Percentiles rank a stretch among this genome's conserved stretches.
Conservation (phyloP, 352 stramenopile genomes). For the Pythium oligandrum region DNA sequence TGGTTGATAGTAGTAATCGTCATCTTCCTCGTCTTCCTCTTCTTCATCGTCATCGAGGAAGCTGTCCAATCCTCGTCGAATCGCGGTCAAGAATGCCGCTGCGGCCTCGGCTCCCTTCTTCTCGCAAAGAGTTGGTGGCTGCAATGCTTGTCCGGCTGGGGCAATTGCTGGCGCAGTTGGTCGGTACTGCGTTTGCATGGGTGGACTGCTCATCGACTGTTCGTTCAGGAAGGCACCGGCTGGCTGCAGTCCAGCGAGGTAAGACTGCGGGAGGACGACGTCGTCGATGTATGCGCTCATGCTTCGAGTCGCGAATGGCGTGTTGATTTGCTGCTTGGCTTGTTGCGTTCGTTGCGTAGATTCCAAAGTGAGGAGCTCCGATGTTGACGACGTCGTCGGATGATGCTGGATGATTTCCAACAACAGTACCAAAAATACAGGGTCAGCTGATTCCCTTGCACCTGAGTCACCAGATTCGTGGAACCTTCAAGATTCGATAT, state of each 20-base stretch:
- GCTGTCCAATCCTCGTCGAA: constrained; percentile 13
- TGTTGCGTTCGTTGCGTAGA: too few relatives aligned
- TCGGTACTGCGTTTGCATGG: constrained; percentile 2
- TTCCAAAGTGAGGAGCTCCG: too few relatives aligned
- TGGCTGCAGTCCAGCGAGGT: constrained; percentile 11
- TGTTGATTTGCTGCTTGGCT: not conserved
- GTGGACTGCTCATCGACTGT: not conserved
- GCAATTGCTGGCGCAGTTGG: constrained; percentile 5
- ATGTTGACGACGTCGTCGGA: too few relatives aligned
- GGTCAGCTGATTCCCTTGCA: too few relatives aligned
- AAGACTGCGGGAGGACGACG: constrained; percentile 6
- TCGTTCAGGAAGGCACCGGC: constrained; percentile 12
- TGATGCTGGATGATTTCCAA: too few relatives aligned
- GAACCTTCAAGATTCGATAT: too few relatives aligned
- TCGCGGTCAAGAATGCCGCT: constrained; percentile 18
- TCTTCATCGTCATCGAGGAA: constrained; percentile 12
- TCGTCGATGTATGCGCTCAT: constrained; percentile 7
- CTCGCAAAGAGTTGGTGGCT: not conserved
- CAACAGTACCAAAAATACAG: too few relatives aligned
- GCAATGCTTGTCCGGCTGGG: not conserved
- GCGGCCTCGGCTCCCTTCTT: constrained; percentile 3
- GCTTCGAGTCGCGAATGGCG: constrained; percentile 1
- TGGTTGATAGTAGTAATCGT: constrained; percentile 14
- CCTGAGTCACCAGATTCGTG: too few relatives aligned
- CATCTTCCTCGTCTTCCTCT: constrained; percentile 12